These are phyloP conservation scores for Yamadazyma paraphyllophila DNA, from an alignment of 805 yeast species.

Conservation along the genomic window DNA sequence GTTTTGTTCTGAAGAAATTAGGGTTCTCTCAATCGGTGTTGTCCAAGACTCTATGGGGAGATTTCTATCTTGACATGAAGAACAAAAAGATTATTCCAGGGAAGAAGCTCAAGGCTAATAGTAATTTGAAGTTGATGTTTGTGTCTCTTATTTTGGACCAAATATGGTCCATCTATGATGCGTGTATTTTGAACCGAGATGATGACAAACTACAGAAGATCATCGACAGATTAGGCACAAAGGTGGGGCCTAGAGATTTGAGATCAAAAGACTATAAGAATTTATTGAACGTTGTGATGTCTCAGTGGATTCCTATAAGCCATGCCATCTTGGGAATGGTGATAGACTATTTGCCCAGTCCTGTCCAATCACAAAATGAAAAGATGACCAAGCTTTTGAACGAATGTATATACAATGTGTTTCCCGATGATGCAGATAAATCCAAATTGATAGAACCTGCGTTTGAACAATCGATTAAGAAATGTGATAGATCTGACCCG, in stretches of 20 bases:
- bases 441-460: constrained; percentile 44
- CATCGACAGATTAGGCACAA: constrained; percentile 64
- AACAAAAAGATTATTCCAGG: constrained; percentile 76
- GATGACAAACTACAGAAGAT: constrained; percentile 73
- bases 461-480: constrained; percentile 54
- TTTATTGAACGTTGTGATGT: constrained; percentile 64
- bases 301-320: constrained; percentile 94
- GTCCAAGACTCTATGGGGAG: constrained; percentile 94
- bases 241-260: constrained; percentile 70
- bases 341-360: constrained; percentile 83
- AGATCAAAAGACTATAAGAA: constrained; percentile 72
- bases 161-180: constrained; percentile 87
- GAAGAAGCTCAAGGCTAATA: constrained; percentile 60
- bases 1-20: constrained; percentile 76
- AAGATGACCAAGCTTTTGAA: constrained; percentile 65
- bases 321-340: constrained; percentile 82
- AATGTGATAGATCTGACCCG: constrained; percentile 68
- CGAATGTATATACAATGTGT: constrained; percentile 43
- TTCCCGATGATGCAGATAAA: constrained; percentile 35
- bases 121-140: constrained; percentile 69
- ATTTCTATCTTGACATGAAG: constrained; percentile 84
- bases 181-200: constrained; percentile 62
- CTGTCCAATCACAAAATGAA: constrained; percentile 66
- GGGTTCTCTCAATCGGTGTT: constrained; percentile 80
- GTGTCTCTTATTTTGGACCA: constrained; percentile 84